Evolutionary conservation across 208 protist genomes (phyloP).

Genomic region (Leishmania gerbilli): DNA sequence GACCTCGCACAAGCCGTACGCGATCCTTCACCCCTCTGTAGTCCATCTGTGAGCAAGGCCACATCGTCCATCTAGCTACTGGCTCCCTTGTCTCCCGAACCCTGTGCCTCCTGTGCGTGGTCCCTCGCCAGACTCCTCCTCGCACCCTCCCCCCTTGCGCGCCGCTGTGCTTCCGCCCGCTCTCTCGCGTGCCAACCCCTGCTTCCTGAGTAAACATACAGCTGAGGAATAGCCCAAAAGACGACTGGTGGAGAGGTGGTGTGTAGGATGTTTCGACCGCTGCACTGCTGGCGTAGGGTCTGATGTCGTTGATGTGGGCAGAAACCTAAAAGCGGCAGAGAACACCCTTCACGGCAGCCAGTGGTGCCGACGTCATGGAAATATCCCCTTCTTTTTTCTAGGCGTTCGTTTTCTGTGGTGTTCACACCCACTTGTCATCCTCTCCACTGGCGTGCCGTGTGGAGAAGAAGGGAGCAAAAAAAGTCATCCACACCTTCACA

Average conservation of each 20-base stretch:
- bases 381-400: neutral
- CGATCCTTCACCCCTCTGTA: constrained; percentile 50
- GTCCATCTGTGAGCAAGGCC: constrained; percentile 56
- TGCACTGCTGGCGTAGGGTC: neutral
- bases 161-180: neutral
- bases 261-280: neutral
- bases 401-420: neutral
- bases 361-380: neutral
- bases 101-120: neutral
- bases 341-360: neutral
- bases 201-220: neutral
- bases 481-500: neutral
- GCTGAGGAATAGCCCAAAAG: neutral
- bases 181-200: neutral
- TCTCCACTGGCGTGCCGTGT: neutral
- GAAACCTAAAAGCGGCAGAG: neutral
- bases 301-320: neutral
- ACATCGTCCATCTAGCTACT: no score
- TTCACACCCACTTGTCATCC: neutral
- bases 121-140: neutral
- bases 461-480: neutral
- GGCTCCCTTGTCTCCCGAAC: neutral
- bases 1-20: constrained; percentile 43
- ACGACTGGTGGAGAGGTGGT: neutral
- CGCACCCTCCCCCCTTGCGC: neutral